Evolutionary conservation across 257 asterid species (phyloP), one percentile per base, ranked within the genome.

Genomic region (Nicotiana obtusifolia): DNA sequence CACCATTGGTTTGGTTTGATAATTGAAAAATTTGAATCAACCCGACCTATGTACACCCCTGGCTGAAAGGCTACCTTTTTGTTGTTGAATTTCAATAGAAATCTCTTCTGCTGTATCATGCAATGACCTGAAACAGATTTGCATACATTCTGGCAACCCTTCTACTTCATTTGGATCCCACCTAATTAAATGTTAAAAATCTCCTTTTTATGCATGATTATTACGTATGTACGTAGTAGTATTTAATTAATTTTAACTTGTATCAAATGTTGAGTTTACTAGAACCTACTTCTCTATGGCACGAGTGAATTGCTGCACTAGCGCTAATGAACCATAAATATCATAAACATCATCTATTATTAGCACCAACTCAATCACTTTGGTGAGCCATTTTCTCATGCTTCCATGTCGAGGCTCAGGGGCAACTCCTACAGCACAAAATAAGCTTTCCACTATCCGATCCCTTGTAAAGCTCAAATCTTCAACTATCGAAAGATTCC

Each of bases 341-440:
- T 92, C 93, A 47, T 91, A 91, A 11, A 91, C 82, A 41, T 89
- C 95, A 79, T 91, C 93, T 10, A 87, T 81, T 28, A 92, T 82
- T 5, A 89, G 57, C 0, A 90, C 47, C 76, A 90, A 68, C 37
- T 84, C 33, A 4, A 89, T 85, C 59, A 85, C 87, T 84, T 92
- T 92, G 10, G 92, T 76, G 5, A 90, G 85, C 94, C 93, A 90
- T 78, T 82, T 92, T 81, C 94, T 83, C 15, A 89, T 87, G 77
- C 84, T 88, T 81, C 82, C 84, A 81, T 87, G 62, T 65, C 86
- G 88, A 53, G 88, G 85, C 57, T 90, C 93, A 22, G 86, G 84
- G 24, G 91, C 90, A 64, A 89, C 84, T 65, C 94, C 94, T 16
- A 71, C 90, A 1, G 96, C 88, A 83, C 82, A 90, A 77, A 89